phyloP scores from a whole-genome alignment of 169 alveolate species.

The Babesia sp. region DNA sequence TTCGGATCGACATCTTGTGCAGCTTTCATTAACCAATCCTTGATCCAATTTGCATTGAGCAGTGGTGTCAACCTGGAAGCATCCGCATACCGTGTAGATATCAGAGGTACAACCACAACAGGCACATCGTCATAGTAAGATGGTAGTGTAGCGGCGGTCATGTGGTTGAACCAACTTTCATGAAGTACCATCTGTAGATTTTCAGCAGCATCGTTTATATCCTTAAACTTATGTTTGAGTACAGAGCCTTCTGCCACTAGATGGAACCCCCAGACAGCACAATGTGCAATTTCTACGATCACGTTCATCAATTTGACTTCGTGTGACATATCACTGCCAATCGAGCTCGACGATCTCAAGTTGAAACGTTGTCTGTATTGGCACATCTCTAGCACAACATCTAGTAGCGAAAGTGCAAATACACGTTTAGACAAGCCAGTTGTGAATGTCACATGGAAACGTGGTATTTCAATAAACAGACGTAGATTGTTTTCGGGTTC shows the following conservation, averaged over 20 bases:
- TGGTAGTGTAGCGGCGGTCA: conserved; percentile 33
- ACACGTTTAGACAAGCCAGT: conserved; percentile 1
- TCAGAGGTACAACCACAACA: conserved; percentile 17
- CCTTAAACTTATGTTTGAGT: neutral
- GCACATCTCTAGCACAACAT: neutral
- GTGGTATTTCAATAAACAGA: conserved; percentile 2
- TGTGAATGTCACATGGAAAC: conserved; percentile 25
- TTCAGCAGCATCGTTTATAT: conserved; percentile 12
- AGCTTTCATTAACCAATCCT: conserved; percentile 16
- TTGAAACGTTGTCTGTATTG: neutral
- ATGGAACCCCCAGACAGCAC: conserved; percentile 32
- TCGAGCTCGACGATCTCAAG: neutral
- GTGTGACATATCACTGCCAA: neutral
- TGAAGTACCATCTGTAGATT: conserved; percentile 17
- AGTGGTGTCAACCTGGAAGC: conserved; percentile 18
- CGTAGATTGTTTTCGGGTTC: neutral
- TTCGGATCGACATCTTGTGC: neutral
- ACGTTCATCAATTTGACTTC: conserved; percentile 2
- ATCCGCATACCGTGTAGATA: conserved; percentile 9
- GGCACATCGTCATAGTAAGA: conserved; percentile 14
- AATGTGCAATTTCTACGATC: conserved; percentile 1
- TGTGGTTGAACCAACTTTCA: conserved; percentile 35
- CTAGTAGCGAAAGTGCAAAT: conserved; percentile 17
- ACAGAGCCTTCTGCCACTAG: neutral
- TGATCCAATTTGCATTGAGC: conserved; percentile 13